phyloP scores from a whole-genome alignment of 2,329 filamentous ascomycete species.

The Colletotrichum sp. region DNA sequence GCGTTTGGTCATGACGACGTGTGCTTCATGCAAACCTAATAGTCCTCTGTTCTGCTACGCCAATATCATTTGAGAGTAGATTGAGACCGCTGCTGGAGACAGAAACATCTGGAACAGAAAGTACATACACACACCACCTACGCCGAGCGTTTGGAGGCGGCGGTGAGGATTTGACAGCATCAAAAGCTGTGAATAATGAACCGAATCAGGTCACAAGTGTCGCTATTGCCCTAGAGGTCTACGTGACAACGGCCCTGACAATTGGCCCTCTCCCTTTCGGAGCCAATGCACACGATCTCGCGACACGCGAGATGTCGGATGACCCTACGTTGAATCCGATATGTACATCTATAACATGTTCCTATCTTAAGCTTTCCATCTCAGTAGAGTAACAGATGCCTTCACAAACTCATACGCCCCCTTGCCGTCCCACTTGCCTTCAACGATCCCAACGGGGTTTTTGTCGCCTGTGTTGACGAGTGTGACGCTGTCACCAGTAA shows the following conservation, averaged over 20 bases:
- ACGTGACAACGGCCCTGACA: neutral
- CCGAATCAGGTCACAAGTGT: neutral
- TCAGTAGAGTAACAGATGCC: conserved; percentile 73
- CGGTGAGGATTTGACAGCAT: neutral
- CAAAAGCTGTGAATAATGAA: neutral
- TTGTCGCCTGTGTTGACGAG: conserved; percentile 68
- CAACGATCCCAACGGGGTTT: conserved; percentile 58
- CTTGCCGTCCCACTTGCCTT: conserved; percentile 64
- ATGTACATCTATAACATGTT: neutral
- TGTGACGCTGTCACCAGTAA: conserved; percentile 61
- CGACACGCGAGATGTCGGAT: neutral
- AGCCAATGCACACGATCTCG: neutral
- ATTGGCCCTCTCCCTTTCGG: neutral
- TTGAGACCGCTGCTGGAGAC: neutral
- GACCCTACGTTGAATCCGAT: neutral
- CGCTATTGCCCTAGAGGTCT: neutral
- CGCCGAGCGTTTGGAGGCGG: neutral
- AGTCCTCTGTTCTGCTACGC: neutral
- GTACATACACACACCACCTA: neutral
- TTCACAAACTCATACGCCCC: conserved; percentile 70
- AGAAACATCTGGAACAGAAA: neutral
- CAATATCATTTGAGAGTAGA: neutral
- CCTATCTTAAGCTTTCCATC: conserved; percentile 50
- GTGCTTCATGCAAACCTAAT: neutral
- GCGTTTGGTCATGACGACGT: neutral